phyloP scores from a whole-genome alignment of 768 basidiomycete species.

The Pseudohyphozyma bogoriensis region DNA sequence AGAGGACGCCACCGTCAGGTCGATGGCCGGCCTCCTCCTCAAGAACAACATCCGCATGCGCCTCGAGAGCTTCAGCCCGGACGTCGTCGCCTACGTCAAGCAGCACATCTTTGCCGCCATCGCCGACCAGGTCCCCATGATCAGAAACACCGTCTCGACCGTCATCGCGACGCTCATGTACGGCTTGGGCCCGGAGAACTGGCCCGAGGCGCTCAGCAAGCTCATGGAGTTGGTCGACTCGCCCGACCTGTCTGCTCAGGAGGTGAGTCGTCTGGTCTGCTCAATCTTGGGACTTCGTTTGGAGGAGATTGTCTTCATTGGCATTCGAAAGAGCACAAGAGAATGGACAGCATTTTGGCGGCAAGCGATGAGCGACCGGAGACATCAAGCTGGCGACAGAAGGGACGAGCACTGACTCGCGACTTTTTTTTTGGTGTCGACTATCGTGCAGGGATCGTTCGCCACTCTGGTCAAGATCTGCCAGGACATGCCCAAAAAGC shows the following conservation, averaged over 20 bases:
- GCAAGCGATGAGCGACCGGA: too few species aligned
- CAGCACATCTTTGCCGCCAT: conserved; percentile 63
- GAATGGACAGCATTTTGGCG: neutral
- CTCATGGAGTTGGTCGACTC: conserved; percentile 72
- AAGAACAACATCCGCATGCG: conserved; percentile 88
- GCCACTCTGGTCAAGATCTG: conserved; percentile 89
- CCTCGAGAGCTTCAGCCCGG: conserved; percentile 50
- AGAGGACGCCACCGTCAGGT: conserved; percentile 85
- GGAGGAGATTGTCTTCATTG: neutral
- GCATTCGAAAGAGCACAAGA: neutral
- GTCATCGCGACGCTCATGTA: conserved; percentile 83
- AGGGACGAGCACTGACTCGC: neutral
- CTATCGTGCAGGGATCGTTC: conserved; percentile 76
- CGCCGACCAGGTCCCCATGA: conserved; percentile 67
- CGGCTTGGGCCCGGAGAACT: conserved; percentile 77
- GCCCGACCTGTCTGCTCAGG: conserved; percentile 62
- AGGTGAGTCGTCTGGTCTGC: conserved; percentile 49
- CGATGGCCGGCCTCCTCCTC: conserved; percentile 89
- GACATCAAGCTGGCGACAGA: neutral
- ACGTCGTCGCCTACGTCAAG: conserved; percentile 60
- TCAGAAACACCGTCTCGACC: conserved; percentile 87
- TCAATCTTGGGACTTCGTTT: neutral
- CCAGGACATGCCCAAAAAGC: conserved; percentile 88
- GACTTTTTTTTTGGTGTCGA: neutral
- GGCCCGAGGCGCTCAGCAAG: conserved; percentile 87